Evolutionary conservation across 345 rosid genomes (phyloP).

Genomic region (Hypericum perforatum): DNA sequence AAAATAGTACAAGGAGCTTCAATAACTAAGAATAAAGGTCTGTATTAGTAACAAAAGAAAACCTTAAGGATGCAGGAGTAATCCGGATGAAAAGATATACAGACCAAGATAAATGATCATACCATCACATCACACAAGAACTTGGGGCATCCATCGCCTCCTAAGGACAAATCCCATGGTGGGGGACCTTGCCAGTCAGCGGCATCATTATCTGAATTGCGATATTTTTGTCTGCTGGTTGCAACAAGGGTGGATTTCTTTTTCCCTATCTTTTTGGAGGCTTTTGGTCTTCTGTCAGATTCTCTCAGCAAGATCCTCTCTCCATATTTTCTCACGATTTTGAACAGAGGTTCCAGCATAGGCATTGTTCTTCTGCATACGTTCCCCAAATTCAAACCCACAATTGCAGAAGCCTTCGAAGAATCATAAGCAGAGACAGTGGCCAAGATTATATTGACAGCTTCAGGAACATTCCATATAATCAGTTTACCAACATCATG

Average conservation of each 20-base stretch:
- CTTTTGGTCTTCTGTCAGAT: slow-evolving; percentile 55
- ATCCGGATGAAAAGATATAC: not conserved
- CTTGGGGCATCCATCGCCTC: slow-evolving; percentile 85
- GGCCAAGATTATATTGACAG: slow-evolving; percentile 48
- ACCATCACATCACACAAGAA: slow-evolving; percentile 97
- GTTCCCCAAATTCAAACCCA: slow-evolving; percentile 27
- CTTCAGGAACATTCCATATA: slow-evolving; percentile 34
- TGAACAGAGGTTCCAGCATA: slow-evolving; percentile 53
- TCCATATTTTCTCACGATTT: slow-evolving; percentile 53
- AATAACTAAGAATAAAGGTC: too few relatives aligned
- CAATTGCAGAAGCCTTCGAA: slow-evolving; percentile 25
- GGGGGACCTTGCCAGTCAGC: slow-evolving; percentile 71
- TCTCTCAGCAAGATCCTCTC: slow-evolving; percentile 59
- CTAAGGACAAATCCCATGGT: slow-evolving; percentile 70
- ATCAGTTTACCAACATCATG: slow-evolving; percentile 23
- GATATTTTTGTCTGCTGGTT: slow-evolving; percentile 24
- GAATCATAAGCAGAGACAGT: slow-evolving; percentile 33
- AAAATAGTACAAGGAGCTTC: slow-evolving; percentile 15
- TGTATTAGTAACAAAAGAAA: too few relatives aligned
- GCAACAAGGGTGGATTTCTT: slow-evolving; percentile 21
- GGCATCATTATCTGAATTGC: slow-evolving; percentile 14
- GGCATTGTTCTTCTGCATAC: slow-evolving; percentile 43
- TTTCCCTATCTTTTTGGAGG: slow-evolving; percentile 54
- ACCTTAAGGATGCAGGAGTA: too few relatives aligned
- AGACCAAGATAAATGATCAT: slow-evolving; percentile 9